Evolutionary conservation across 176 grass and related monocot genomes (phyloP), one percentile per base, ranked within the genome.

Genomic region (Phragmites australis): DNA sequence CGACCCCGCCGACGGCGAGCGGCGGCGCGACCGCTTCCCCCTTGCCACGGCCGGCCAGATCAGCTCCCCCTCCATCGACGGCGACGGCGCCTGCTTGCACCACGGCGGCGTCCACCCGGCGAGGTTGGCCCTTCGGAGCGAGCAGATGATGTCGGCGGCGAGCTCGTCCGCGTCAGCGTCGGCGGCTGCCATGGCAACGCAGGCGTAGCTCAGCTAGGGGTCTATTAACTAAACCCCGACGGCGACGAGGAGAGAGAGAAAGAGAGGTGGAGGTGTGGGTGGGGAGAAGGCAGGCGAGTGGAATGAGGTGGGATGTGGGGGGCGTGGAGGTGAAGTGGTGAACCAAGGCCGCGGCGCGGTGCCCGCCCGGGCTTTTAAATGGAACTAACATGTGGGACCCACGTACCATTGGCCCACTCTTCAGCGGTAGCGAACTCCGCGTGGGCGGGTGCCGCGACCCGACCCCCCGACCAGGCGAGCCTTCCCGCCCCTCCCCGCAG

Each of bases 81-180:
- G 44, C 21, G 17, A 17, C 29, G 18, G 22, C 54, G 17, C 58
- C 30, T 13, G 6, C 59, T 25, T 86, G 14, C 77, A 1, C 88
- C 88, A 88, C 32, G 81, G 81, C 71, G 71, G 81, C 70, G 85
- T 81, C 85, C 81, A 84, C 8, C 89, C 85, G 7, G 55, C 85
- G 8, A 88, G 47, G 72, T 85, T 65, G 0, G 77, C 81, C 14
- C 72, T 70, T 8, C 77, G 81, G 6, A 88, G 50, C 67, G 76
- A 87, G 81, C 84, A 80, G 76, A 80, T 72, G 81, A 64, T 80
- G 44, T 44, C 72, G 2, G 87, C 87, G 0, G 88, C 78, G 14
- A 82, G 18, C 57, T 17, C 83, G 58, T 89, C 88, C 13, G 53
- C 72, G 14, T 55, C 49, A 29, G 22, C 78, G 72, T 89, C 88